A percentile compares a stretch with the other conserved stretches of the same genome.
phyloP scores from a whole-genome alignment of 208 protist genomes.

The Novymonas esmeraldas region DNA sequence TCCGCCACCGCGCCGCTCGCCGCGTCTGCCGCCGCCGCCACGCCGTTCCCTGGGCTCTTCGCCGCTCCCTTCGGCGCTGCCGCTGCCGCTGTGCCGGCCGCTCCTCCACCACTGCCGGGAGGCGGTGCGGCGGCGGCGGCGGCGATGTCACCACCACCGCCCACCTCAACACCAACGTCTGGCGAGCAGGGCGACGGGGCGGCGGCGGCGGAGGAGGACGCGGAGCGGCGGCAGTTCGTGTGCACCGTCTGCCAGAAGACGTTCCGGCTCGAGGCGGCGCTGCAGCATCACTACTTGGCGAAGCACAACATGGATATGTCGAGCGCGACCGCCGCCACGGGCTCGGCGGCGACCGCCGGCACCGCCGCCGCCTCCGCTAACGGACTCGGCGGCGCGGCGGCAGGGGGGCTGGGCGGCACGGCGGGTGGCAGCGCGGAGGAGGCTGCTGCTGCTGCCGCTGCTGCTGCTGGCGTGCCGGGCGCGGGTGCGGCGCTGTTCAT shows the following conservation, averaged over 20 bases:
- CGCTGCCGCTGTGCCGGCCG: background rate
- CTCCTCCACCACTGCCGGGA: background rate
- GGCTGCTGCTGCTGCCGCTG: background rate
- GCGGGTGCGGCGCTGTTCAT: constrained; percentile 44
- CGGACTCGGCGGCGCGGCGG: background rate
- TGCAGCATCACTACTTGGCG: constrained; percentile 89
- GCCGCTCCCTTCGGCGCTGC: constrained; percentile 25
- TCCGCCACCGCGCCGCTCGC: background rate
- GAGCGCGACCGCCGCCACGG: constrained; percentile 3
- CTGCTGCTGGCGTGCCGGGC: background rate
- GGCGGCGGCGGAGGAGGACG: constrained; percentile 31
- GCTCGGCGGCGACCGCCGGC: background rate
- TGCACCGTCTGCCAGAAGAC: constrained; percentile 90
- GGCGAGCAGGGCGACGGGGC: background rate
- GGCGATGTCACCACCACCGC: too few species aligned
- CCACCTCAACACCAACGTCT: too few species aligned
- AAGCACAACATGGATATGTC: constrained; percentile 92
- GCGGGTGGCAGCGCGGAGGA: background rate
- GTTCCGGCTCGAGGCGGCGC: constrained; percentile 86
- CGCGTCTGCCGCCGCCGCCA: background rate
- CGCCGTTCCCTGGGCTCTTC: constrained; percentile 28
- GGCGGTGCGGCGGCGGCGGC: background rate
- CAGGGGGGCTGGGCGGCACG: background rate
- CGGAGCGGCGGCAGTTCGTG: constrained; percentile 64
- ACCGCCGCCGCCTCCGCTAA: background rate